phyloP scores from a whole-genome alignment of 495 filamentous ascomycete species.

The Neurospora sp. region DNA sequence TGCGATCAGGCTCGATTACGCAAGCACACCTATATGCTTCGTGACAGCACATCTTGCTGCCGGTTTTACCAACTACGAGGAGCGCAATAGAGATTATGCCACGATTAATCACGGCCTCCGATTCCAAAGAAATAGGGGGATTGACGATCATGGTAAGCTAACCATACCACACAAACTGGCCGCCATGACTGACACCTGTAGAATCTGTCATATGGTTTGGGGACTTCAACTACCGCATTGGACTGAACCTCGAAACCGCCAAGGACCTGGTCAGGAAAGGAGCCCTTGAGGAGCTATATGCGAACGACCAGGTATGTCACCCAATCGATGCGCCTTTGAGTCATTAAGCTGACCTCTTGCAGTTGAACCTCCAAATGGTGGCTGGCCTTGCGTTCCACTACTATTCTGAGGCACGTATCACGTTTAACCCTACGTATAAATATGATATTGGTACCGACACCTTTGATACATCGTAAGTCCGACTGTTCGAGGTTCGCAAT shows the following conservation, averaged over 20 bases:
- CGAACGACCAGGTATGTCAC: constrained; percentile 74
- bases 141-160: constrained; percentile 68
- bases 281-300: constrained; percentile 71
- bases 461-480: constrained; percentile 81
- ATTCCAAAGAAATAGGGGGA: constrained; percentile 81
- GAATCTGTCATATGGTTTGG: constrained; percentile 93
- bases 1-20: constrained; percentile 91
- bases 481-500: neutral
- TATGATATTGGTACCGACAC: constrained; percentile 78
- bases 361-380: constrained; percentile 95
- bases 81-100: constrained; percentile 83
- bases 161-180: neutral
- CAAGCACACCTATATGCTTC: constrained; percentile 87
- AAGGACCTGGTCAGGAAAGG: constrained; percentile 58
- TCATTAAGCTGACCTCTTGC: constrained; percentile 7
- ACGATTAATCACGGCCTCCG: constrained; percentile 81
- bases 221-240: constrained; percentile 98
- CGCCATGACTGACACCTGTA: constrained; percentile 8
- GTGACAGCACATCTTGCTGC: constrained; percentile 95
- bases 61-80: constrained; percentile 94
- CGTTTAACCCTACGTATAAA: constrained; percentile 89
- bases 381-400: constrained; percentile 79
- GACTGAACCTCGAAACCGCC: constrained; percentile 68
- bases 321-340: neutral
- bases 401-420: constrained; percentile 79